Evolutionary conservation across 2,329 filamentous ascomycete genomes (phyloP), one percentile per base, ranked within the genome.

Genomic region (Epichloe elymi): DNA sequence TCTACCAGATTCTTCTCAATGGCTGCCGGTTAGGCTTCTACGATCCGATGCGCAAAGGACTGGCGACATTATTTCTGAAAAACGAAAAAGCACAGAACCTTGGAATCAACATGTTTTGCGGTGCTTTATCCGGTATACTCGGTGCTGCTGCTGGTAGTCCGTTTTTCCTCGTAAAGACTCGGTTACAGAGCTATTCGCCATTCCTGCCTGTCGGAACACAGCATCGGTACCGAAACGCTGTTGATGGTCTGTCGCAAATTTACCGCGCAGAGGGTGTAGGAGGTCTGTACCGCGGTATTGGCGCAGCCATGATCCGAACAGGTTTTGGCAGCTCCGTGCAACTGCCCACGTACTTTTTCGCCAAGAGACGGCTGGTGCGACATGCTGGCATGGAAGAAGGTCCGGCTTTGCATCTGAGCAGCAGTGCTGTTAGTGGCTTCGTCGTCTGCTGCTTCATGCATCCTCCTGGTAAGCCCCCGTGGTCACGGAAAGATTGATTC

Each of bases 391-490:
- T 97, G 85, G 74, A 93, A 62, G 93, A 98, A 64, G 91, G 93
- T 2, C 86, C 88, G 38, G 83, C 86, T 43, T 72, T 98, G 61
- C 93, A 98, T 67, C 73, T 98, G 57, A 78, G 88, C 38, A 95
- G 88, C 67, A 95, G 89, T 60, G 83, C 91, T 4, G 83, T 81
- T 38, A 95, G 88, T 61, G 93, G 93, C 0, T 95, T 98, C 62
- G 93, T 95, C 12, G 93, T 98, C 17, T 98, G 93, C 72, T 88
- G 87, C 60, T 83, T 97, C 56, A 98, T 98, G 93, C 93, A 98
- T 63, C 93, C 93, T 50, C 93, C 93, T 63, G 86, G 85, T 88
- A 70, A 65, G 77, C 66, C 55, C 55, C 20, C 30, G 15, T 47
- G 15, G 8, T 6, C 4, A 15, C 37, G n/a, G 11, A 20, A 5